A percentile compares a stretch with the other conserved stretches of the same genome.
phyloP scores from a whole-genome alignment of 805 yeast species.

The Candida hungchunana region DNA sequence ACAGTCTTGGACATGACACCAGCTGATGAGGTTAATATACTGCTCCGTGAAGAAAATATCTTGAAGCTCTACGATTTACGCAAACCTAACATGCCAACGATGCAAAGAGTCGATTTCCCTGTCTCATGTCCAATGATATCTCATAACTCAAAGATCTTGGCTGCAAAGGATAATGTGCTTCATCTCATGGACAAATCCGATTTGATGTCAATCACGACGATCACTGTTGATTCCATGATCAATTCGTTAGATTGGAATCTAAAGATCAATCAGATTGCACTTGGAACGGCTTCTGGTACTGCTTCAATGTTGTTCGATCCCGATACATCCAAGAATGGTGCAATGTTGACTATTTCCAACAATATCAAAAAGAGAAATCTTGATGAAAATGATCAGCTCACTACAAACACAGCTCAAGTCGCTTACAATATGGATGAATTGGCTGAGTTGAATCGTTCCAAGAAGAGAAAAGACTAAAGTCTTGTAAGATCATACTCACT shows the following conservation, averaged over 20 bases:
- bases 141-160: conserved; percentile 1
- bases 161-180: neutral
- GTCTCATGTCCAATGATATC: conserved; percentile 4
- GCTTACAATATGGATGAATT: conserved; percentile 22
- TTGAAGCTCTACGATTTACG: conserved; percentile 22
- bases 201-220: conserved; percentile 10
- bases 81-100: conserved; percentile 16
- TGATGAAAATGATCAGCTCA: conserved; percentile 11
- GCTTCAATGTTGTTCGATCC: conserved; percentile 20
- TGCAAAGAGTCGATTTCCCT: conserved; percentile 13
- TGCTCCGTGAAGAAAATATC: conserved; percentile 2
- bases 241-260: conserved; percentile 23
- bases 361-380: conserved; percentile 18
- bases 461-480: no score
- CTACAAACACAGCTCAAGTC: conserved; percentile 6
- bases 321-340: conserved; percentile 19
- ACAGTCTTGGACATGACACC: neutral
- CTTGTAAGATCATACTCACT: no score
- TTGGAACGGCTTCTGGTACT: conserved; percentile 18
- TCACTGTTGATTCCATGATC: conserved; percentile 6
- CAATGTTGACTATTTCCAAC: conserved; percentile 17
- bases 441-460: conserved; percentile 12
- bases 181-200: conserved; percentile 22
- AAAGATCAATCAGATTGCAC: conserved; percentile 22
- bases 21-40: neutral